Conservation (phyloP, 352 stramenopile genomes). For the Phytophthora sp. region DNA sequence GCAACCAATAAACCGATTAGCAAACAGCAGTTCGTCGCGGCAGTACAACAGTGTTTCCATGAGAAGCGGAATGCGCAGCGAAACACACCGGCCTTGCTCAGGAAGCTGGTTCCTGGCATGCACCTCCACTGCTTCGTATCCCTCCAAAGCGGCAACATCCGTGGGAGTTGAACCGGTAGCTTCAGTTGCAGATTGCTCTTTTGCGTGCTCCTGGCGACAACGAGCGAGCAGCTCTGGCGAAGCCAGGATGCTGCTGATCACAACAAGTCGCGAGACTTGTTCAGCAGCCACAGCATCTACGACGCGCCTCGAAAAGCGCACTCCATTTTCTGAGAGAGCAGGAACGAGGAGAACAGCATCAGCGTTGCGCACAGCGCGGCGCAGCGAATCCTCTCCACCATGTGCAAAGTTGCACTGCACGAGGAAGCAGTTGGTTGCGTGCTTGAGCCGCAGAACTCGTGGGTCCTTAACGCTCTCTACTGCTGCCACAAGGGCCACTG, state of each 20-base stretch:
- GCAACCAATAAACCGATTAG: constrained; percentile 61
- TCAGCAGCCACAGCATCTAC: constrained; percentile 58
- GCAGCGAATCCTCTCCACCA: constrained; percentile 46
- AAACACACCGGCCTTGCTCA: constrained; percentile 53
- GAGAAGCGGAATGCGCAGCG: constrained; percentile 67
- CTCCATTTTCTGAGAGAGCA: constrained; percentile 58
- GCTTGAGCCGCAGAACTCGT: constrained; percentile 59
- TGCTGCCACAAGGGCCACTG: constrained; percentile 58
- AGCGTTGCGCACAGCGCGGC: constrained; percentile 66
- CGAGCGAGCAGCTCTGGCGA: constrained; percentile 43
- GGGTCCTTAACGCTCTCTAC: constrained; percentile 62
- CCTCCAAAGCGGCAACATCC: constrained; percentile 28
- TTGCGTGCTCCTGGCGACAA: constrained; percentile 24
- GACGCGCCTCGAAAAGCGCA: constrained; percentile 71
- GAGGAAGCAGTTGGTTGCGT: constrained; percentile 57
- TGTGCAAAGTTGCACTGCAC: constrained; percentile 62
- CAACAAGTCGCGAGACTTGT: constrained; percentile 57
- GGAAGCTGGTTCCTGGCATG: constrained; percentile 50
- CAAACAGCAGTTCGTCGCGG: constrained; percentile 77
- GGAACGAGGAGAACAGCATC: constrained; percentile 74
- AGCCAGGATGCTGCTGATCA: constrained; percentile 72
- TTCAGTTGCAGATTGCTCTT: constrained; percentile 19
- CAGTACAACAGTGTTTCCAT: constrained; percentile 84
- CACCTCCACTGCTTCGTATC: constrained; percentile 73
- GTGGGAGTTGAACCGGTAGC: constrained; percentile 19